phyloP scores from a whole-genome alignment of 352 stramenopile species.

The Phytophthora pluvialis region DNA sequence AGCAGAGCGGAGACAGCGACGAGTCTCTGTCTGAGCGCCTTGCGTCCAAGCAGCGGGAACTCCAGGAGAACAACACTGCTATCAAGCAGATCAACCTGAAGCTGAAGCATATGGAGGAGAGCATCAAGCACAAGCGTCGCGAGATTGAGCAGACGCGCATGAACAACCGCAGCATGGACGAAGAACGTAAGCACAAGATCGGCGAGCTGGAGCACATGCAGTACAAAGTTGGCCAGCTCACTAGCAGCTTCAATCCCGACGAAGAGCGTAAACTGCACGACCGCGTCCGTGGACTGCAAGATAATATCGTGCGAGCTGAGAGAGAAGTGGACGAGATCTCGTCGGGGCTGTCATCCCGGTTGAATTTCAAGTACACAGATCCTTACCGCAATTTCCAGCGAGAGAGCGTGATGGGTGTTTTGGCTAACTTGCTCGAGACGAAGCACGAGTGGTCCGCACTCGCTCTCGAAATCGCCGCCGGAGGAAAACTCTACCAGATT shows the following conservation, averaged over 20 bases:
- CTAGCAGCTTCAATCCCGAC: constrained; percentile 73
- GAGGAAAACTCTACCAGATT: constrained; percentile 98
- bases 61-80: constrained; percentile 79
- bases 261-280: constrained; percentile 75
- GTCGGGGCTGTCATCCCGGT: constrained; percentile 93
- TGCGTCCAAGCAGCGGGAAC: constrained; percentile 76
- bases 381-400: constrained; percentile 95
- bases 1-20: constrained; percentile 73
- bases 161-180: constrained; percentile 79
- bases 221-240: constrained; percentile 60
- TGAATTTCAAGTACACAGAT: constrained; percentile 97
- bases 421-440: constrained; percentile 96
- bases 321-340: constrained; percentile 94
- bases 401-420: constrained; percentile 96
- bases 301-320: constrained; percentile 69
- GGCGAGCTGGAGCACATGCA: constrained; percentile 73
- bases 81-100: constrained; percentile 94
- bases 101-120: constrained; percentile 93
- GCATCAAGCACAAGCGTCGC: constrained; percentile 74
- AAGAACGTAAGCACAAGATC: constrained; percentile 69
- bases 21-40: constrained; percentile 81
- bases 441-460: constrained; percentile 94
- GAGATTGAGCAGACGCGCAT: constrained; percentile 75
- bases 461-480: constrained; percentile 97
- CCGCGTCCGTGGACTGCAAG: constrained; percentile 63